Evolutionary conservation across 352 stramenopile species (phyloP), one percentile per base, ranked within the genome.

Genomic region (Phytophthora quininea): DNA sequence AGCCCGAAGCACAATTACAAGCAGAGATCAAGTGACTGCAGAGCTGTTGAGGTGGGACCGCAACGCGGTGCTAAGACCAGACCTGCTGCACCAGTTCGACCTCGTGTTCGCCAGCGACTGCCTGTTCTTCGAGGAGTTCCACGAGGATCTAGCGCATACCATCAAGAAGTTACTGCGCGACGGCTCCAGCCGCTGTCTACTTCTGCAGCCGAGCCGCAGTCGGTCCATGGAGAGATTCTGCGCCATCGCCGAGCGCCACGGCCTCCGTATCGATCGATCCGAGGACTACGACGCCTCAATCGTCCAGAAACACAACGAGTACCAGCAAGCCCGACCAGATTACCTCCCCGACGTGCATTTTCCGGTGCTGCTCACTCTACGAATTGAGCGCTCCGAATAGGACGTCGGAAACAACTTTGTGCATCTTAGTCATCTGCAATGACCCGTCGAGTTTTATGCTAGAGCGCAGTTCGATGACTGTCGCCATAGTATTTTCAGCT

Each of bases 41-140:
- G 75, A 86, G 37, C 62, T 93, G n/a, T 62, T 96, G 38, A 76
- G 80, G 3, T 96, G 88, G 88, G 83, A 92, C 49, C 83, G 87
- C 40, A 64, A 72, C 29, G 67, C 53, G 10, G 29, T 40, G 5
- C 71, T 85, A 32, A 53, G 62, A 5, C 35, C 59, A 6, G 52
- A 75, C 19, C 56, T 77, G 62, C 69, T 56, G 4, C 71, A 86
- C 30, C 76, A 90, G 50, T 93, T 93, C 56, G 86, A 96, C 60
- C 62, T 96, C 59, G 63, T 96, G 43, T 75, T 96, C 33, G 88
- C 86, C 4, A 93, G 86, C 54, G 88, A 96, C 64, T 96, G 88
- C 55, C 69, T 96, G 1, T 96, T 96, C 70, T 96, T 96, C 54
- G 85, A 95, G 72, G 80, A 88, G 1, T 96, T 95, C 67, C 86